Percentiles rank a stretch among this genome's conserved stretches.
Evolutionary conservation across 2,329 filamentous ascomycete species (phyloP).

Genomic region (Fusarium temperatum): DNA sequence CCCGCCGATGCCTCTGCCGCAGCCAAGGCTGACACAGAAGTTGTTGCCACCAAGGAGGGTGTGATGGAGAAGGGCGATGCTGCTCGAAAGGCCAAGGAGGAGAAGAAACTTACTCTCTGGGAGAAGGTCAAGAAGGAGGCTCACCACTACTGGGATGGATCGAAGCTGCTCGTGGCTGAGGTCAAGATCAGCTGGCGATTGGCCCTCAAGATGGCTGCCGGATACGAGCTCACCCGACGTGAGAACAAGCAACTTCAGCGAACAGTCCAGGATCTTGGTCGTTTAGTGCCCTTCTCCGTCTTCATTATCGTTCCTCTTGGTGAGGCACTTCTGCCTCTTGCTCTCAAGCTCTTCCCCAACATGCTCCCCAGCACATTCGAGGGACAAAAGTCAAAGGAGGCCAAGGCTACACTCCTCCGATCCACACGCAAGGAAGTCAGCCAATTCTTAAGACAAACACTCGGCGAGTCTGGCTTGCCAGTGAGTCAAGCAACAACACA

Average conservation of each 20-base stretch:
- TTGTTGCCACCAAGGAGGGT: constrained; percentile 65
- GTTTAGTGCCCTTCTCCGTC: constrained; percentile 93
- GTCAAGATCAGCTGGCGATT: constrained; percentile 91
- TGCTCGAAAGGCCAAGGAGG: constrained; percentile 68
- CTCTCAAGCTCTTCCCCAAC: constrained; percentile 95
- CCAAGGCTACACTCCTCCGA: constrained; percentile 82
- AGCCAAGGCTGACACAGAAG: constrained; percentile 49
- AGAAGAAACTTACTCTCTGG: constrained; percentile 86
- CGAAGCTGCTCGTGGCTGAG: constrained; percentile 91
- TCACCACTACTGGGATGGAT: constrained; percentile 98
- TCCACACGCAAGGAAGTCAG: constrained; percentile 94
- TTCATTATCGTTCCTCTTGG: constrained; percentile 98
- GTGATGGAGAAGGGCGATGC: constrained; percentile 67
- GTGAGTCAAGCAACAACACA: constrained; percentile 85
- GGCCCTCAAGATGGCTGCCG: constrained; percentile 96
- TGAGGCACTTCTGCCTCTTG: constrained; percentile 89
- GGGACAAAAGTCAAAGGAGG: constrained; percentile 87
- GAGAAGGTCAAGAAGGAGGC: constrained; percentile 96
- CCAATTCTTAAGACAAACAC: constrained; percentile 84
- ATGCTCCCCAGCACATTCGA: constrained; percentile 97
- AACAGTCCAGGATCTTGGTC: constrained; percentile 92
- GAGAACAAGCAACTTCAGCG: constrained; percentile 92
- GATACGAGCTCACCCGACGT: constrained; percentile 93
- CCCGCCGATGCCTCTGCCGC: constrained; percentile 43
- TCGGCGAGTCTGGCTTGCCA: constrained; percentile 93